Evolutionary conservation across 441 rosid genomes (phyloP).

Genomic region (Populus trichocarpa): DNA sequence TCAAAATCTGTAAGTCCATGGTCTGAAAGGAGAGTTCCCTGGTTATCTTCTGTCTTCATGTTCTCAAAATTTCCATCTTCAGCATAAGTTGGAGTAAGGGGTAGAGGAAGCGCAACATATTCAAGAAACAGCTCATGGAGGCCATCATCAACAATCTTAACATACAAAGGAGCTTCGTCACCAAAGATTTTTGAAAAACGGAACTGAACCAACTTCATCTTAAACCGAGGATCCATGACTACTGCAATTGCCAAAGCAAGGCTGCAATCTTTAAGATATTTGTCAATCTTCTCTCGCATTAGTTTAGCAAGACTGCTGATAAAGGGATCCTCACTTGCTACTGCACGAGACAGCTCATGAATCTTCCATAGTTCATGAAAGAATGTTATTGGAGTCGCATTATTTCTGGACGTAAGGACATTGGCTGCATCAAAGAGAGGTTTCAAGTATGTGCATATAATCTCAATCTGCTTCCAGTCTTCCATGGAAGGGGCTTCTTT

Average conservation of each 20-base stretch:
- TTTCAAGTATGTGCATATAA: slow-evolving; percentile 60
- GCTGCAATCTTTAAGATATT: slow-evolving; percentile 40
- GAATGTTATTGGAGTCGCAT: slow-evolving; percentile 57
- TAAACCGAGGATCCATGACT: slow-evolving; percentile 93
- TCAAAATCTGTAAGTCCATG: slow-evolving; percentile 77
- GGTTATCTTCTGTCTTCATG: slow-evolving; percentile 36
- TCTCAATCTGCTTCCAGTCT: slow-evolving; percentile 69
- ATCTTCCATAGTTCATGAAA: slow-evolving; percentile 88
- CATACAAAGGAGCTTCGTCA: slow-evolving; percentile 59
- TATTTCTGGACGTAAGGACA: slow-evolving; percentile 39
- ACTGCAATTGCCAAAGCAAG: slow-evolving; percentile 72
- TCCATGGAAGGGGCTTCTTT: slow-evolving; percentile 63
- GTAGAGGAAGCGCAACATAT: slow-evolving; percentile 43
- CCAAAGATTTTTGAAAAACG: slow-evolving; percentile 76
- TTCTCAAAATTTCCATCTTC: slow-evolving; percentile 42
- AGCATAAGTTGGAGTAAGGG: slow-evolving; percentile 50
- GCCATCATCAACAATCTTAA: slow-evolving; percentile 70
- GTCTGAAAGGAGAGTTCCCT: slow-evolving; percentile 38
- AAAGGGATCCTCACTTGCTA: slow-evolving; percentile 54
- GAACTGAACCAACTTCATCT: slow-evolving; percentile 92
- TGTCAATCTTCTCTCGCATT: slow-evolving; percentile 42
- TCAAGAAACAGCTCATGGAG: slow-evolving; percentile 75
- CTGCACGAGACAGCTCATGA: slow-evolving; percentile 61
- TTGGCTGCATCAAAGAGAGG: slow-evolving; percentile 70
- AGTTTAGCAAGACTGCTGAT: slow-evolving; percentile 40